A percentile compares a stretch with the other conserved stretches of the same genome.
Conservation (phyloP, 768 basidiomycete genomes). For the Trametes gibbosa region DNA sequence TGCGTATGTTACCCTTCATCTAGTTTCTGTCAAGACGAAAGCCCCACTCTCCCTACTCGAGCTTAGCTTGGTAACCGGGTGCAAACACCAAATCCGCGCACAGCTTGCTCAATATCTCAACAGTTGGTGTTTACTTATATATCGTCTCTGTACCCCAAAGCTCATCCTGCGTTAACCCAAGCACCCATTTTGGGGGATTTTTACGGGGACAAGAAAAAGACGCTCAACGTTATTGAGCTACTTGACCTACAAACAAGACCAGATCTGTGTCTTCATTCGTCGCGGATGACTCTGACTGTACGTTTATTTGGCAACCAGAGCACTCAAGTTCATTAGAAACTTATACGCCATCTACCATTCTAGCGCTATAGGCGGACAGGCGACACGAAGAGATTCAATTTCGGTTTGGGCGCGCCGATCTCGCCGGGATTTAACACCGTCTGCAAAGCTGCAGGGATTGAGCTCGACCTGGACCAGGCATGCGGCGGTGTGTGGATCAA, state of each 20-base stretch:
- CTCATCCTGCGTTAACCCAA: background rate
- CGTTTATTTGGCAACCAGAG: background rate
- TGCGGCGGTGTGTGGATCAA: conserved; percentile 9
- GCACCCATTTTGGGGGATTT: conserved; percentile 8
- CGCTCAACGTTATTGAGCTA: background rate
- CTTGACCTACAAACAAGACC: background rate
- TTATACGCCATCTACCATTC: background rate
- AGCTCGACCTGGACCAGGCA: background rate
- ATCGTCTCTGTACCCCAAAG: background rate
- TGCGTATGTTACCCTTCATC: background rate
- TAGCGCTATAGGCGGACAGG: background rate
- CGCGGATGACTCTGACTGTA: background rate
- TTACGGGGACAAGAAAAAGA: background rate
- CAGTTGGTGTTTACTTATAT: background rate
- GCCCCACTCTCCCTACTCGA: conserved; percentile 2
- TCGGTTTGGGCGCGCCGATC: conserved; percentile 6
- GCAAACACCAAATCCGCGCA: conserved; percentile 12
- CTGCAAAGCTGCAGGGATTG: background rate
- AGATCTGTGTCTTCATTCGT: background rate
- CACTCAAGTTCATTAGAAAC: background rate
- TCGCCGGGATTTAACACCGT: background rate
- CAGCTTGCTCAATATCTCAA: conserved; percentile 6
- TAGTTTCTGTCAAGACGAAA: background rate
- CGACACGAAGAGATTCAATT: background rate
- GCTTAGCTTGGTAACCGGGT: background rate